These are phyloP conservation scores for Plenodomus tracheiphilus DNA, from an alignment of 2,329 filamentous ascomycete species.

Conservation along the genomic window DNA sequence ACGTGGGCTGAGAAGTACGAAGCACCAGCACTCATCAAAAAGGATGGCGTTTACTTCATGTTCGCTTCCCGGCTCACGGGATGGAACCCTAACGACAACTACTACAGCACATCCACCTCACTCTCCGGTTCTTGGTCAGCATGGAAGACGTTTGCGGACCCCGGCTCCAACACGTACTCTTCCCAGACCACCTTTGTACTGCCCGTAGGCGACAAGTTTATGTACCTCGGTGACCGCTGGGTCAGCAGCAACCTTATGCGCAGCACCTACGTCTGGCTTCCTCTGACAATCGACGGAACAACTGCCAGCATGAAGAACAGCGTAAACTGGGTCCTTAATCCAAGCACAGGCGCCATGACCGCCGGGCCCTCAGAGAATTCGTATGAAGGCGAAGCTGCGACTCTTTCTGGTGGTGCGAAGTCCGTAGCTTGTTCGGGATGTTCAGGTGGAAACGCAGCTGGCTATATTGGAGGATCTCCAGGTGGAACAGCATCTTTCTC, in stretches of 20 bases:
- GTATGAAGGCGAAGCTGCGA: constrained; percentile 57
- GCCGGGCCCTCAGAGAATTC: constrained; percentile 51
- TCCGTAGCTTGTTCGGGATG: constrained; percentile 56
- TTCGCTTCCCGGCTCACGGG: constrained; percentile 57
- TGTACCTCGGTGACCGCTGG: constrained; percentile 73
- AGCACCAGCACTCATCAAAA: constrained; percentile 65
- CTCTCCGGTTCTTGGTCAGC: constrained; percentile 63
- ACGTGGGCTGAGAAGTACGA: constrained; percentile 62
- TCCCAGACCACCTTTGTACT: constrained; percentile 66
- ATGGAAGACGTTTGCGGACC: constrained; percentile 62
- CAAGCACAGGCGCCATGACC: constrained; percentile 49
- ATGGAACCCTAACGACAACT: constrained; percentile 67
- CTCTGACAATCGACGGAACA: constrained; percentile 58
- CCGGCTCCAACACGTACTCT: constrained; percentile 61
- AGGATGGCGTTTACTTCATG: constrained; percentile 64
- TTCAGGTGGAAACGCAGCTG: constrained; percentile 54
- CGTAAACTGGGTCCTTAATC: constrained; percentile 60
- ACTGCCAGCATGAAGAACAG: constrained; percentile 55
- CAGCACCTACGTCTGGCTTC: constrained; percentile 68
- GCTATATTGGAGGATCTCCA: constrained; percentile 49
- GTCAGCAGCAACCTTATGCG: constrained; percentile 60
- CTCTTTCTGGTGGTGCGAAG: constrained; percentile 52
- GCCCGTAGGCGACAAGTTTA: constrained; percentile 47
- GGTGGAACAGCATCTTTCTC: constrained; percentile 58
- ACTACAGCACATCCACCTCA: constrained; percentile 62